phyloP scores from a whole-genome alignment of 352 stramenopile species.

The Pythium myriotylum region DNA sequence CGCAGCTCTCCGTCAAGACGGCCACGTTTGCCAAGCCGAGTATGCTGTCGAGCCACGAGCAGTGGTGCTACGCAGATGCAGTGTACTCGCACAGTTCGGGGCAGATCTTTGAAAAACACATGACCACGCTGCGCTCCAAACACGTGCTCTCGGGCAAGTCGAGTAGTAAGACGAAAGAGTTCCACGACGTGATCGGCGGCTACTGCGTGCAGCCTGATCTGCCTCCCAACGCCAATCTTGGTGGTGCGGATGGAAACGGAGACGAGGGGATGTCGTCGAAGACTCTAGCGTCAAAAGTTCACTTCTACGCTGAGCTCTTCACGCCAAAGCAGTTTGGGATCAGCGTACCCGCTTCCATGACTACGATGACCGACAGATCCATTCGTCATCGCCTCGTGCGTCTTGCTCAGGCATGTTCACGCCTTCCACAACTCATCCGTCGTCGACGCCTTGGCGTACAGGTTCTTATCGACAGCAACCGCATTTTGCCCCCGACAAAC shows the following conservation, averaged over 20 bases:
- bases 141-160: slow-evolving; percentile 23
- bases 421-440: slow-evolving; percentile 50
- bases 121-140: slow-evolving; percentile 22
- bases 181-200: slow-evolving; percentile 25
- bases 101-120: slow-evolving; percentile 29
- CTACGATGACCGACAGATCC: slow-evolving; percentile 3
- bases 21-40: slow-evolving; percentile 22
- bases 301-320: slow-evolving; percentile 35
- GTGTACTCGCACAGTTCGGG: slow-evolving; percentile 13
- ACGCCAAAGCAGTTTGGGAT: slow-evolving; percentile 26
- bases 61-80: slow-evolving; percentile 32
- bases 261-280: background rate
- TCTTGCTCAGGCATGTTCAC: slow-evolving; percentile 22
- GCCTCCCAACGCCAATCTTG: background rate
- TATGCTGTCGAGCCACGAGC: slow-evolving; percentile 24
- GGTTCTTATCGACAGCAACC: slow-evolving; percentile 42
- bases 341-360: slow-evolving; percentile 6
- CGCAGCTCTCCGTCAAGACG: slow-evolving; percentile 27
- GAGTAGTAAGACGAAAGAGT: slow-evolving; percentile 18
- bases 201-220: slow-evolving; percentile 28
- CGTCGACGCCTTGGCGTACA: slow-evolving; percentile 61
- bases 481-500: slow-evolving; percentile 52
- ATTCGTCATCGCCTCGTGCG: slow-evolving; percentile 23
- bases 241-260: background rate
- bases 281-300: slow-evolving; percentile 8